These are phyloP conservation scores for Malassezia slooffiae DNA, from an alignment of 1,284 basidiomycete genomes.

Conservation along the genomic window DNA sequence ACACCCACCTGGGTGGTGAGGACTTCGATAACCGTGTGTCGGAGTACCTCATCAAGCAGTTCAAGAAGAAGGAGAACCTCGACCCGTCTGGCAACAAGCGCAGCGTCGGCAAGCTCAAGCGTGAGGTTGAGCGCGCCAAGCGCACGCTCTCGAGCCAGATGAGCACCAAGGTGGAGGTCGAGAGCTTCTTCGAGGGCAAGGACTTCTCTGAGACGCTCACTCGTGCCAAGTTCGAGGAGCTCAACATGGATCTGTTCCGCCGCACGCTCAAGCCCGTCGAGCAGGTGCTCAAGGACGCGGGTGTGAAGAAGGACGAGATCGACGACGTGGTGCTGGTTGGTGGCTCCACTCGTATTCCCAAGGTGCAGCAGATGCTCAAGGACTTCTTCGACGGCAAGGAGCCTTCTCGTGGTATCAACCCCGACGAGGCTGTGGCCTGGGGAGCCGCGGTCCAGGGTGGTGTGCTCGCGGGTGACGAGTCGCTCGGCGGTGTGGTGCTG, in stretches of 20 bases:
- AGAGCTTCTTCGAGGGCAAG: conserved; percentile 82
- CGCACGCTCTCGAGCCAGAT: conserved; percentile 76
- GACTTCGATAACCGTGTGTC: conserved; percentile 79
- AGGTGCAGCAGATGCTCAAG: conserved; percentile 90
- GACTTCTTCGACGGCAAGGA: conserved; percentile 83
- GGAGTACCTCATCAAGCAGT: conserved; percentile 47
- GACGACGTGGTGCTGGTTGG: conserved; percentile 83
- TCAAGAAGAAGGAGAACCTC: conserved; percentile 45
- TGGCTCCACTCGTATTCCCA: conserved; percentile 96
- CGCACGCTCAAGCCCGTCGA: conserved; percentile 99
- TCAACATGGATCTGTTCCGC: conserved; percentile 96
- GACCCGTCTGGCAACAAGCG: conserved; percentile 77
- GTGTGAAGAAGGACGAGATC: conserved; percentile 92
- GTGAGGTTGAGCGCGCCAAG: conserved; percentile 98
- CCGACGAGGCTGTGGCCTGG: conserved; percentile 65
- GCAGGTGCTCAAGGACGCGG: conserved; percentile 94
- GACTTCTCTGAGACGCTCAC: conserved; percentile 95
- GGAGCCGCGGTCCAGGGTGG: conserved; percentile 96
- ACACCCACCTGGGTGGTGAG: conserved; percentile 97
- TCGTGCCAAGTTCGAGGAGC: conserved; percentile 94
- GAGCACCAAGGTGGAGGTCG: conserved; percentile 63
- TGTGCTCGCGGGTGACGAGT: conserved; percentile 79
- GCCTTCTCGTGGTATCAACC: conserved; percentile 84
- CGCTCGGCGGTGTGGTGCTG: conserved; percentile 69
- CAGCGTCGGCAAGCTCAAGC: conserved; percentile 91